Conservation (phyloP, 257 asterid genomes). For the Striga asiatica region DNA sequence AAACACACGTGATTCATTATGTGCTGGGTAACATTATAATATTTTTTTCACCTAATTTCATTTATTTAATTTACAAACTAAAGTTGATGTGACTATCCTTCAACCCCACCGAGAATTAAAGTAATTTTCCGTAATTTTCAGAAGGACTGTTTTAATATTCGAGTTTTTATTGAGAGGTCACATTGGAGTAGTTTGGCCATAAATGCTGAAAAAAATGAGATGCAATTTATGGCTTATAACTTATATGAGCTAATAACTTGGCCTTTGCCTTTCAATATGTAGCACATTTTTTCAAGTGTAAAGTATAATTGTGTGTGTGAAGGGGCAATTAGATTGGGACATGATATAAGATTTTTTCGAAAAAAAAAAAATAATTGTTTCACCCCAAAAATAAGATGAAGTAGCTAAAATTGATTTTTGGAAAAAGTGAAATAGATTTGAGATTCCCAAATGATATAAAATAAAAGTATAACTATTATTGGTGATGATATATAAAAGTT, state of each 20-base stretch:
- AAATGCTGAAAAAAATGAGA: constrained; percentile 9
- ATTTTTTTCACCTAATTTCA: background rate
- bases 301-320: no score
- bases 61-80: background rate
- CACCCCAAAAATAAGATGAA: no score
- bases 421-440: no score
- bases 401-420: no score
- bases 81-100: background rate
- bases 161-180: background rate
- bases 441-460: no score
- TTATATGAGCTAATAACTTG: background rate
- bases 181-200: constrained; percentile 11
- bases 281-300: no score
- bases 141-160: background rate
- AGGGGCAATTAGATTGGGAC: no score
- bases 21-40: background rate
- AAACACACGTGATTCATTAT: background rate
- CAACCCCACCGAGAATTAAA: background rate
- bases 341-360: no score
- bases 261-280: no score
- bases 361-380: no score
- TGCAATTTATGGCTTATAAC: background rate
- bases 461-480: no score
- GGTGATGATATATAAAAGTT: no score
- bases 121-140: background rate